phyloP scores from a whole-genome alignment of 2,329 filamentous ascomycete species.

The Falciphora oryzae region DNA sequence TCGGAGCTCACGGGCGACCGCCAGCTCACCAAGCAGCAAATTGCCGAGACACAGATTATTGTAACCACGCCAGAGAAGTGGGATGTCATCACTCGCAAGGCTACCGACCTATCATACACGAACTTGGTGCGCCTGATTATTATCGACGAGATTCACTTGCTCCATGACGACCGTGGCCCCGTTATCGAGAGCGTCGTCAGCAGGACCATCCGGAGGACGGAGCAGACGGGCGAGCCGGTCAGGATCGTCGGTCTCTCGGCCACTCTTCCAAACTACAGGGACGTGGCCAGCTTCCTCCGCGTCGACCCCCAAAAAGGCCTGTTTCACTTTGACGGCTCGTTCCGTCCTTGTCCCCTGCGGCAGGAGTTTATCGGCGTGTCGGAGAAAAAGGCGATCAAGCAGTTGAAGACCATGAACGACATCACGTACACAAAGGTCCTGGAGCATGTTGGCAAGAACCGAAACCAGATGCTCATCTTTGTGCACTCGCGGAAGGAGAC shows the following conservation, averaged over 20 bases:
- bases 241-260: conserved; percentile 89
- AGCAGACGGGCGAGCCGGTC: conserved; percentile 90
- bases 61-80: conserved; percentile 98
- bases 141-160: conserved; percentile 95
- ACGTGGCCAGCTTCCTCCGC: conserved; percentile 91
- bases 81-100: conserved; percentile 98
- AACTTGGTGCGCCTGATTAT: conserved; percentile 94
- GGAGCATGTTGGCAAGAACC: conserved; percentile 86
- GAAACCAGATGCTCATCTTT: conserved; percentile 98
- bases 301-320: conserved; percentile 80
- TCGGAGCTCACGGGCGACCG: conserved; percentile 96
- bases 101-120: conserved; percentile 93
- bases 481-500: conserved; percentile 98
- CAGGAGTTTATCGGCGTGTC: conserved; percentile 98
- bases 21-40: conserved; percentile 97
- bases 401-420: conserved; percentile 98
- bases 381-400: conserved; percentile 97
- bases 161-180: conserved; percentile 95
- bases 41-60: conserved; percentile 94
- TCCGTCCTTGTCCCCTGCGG: conserved; percentile 84
- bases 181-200: conserved; percentile 96
- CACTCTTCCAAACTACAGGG: conserved; percentile 91
- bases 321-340: conserved; percentile 95
- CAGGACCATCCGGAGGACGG: conserved; percentile 84
- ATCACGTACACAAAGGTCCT: conserved; percentile 97